These are phyloP conservation scores for Zopfia rhizophila DNA, from an alignment of 2,329 filamentous ascomycete genomes.

Conservation along the genomic window DNA sequence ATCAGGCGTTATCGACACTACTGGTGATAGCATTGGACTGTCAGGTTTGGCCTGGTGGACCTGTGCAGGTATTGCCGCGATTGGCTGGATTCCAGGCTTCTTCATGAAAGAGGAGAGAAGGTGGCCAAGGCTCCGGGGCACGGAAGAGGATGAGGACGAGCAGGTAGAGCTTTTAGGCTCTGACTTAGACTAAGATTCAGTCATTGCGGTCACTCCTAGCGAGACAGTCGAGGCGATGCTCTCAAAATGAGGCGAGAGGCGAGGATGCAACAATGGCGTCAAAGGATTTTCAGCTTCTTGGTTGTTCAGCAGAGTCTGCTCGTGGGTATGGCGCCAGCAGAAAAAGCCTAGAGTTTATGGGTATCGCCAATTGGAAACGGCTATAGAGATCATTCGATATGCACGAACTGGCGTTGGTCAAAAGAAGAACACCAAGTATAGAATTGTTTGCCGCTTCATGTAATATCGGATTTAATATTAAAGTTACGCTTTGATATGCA, in stretches of 20 bases:
- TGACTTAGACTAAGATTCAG: constrained; percentile 43
- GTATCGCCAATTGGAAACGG: constrained; percentile 10
- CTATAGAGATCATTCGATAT: constrained; percentile 22
- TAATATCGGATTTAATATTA: constrained; percentile 26
- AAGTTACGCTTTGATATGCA: too few species aligned
- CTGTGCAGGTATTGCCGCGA: constrained; percentile 77
- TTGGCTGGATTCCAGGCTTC: constrained; percentile 63
- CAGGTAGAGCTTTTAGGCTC: constrained; percentile 34
- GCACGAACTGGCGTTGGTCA: constrained; percentile 26
- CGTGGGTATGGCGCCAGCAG: neutral
- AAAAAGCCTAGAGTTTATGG: constrained; percentile 23
- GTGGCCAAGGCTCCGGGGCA: constrained; percentile 26
- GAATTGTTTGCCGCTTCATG: constrained; percentile 27
- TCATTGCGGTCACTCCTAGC: constrained; percentile 45
- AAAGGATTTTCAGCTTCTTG: constrained; percentile 18
- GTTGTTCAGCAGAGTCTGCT: constrained; percentile 7
- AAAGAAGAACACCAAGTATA: constrained; percentile 31
- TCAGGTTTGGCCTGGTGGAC: constrained; percentile 96
- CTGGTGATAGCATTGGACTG: constrained; percentile 81
- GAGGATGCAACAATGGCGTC: constrained; percentile 28
- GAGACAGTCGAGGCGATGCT: constrained; percentile 41
- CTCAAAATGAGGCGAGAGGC: constrained; percentile 37
- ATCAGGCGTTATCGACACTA: constrained; percentile 84
- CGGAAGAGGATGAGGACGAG: constrained; percentile 42
- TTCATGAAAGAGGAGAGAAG: constrained; percentile 74